Base-by-base conservation (phyloP, 345 rosid species). In the Leavenworthia alabamica region DNA sequence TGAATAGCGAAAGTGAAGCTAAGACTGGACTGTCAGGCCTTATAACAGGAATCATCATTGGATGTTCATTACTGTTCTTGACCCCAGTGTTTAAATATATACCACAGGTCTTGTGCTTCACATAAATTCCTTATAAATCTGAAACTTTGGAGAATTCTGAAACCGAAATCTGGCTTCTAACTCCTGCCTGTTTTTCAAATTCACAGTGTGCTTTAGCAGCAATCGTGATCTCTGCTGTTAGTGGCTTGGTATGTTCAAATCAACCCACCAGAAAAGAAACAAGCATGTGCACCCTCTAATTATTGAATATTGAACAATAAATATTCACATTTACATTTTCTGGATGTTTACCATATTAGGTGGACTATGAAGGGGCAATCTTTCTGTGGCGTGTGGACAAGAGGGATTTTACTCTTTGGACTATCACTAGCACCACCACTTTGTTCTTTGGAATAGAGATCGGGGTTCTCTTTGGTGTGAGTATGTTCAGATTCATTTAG, bases 361-460 rank as follows among this genome's bases (percentile, higher is more conserved):
- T 93, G 74, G 97, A 93, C 75, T 93, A 85, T 75, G 81, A 86
- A 14, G 94, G 85, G 73, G 97, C 99, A 61, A 82, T 89, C 23
- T 90, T 93, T 74, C 80, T 93, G 63, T 93, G 97, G 99, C 83
- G 60, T 42, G 88, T 93, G 42, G 96, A 89, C 59, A 93, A 93
- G 81, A 89, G 82, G 67, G 99, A 93, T 80, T 87, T 93, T 89
- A 81, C 83, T 63, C 99, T 93, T 63, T 93, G 99, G 99, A 79
- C 78, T 60, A 75, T 93, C 70, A 93, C 99, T 45, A 70, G 80
- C 54, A 59, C 80, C 17, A 73, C 88, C 58, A 93, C 99, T 36
- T 75, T 93, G 80, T 84, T 93, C 76, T 82, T 93, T 2, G 92
- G 97, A 43, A 93, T 93, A 57, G 97, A 93, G 83, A 87, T 93